phyloP scores from a whole-genome alignment of 495 filamentous ascomycete species.

The Aspergillus affinis region DNA sequence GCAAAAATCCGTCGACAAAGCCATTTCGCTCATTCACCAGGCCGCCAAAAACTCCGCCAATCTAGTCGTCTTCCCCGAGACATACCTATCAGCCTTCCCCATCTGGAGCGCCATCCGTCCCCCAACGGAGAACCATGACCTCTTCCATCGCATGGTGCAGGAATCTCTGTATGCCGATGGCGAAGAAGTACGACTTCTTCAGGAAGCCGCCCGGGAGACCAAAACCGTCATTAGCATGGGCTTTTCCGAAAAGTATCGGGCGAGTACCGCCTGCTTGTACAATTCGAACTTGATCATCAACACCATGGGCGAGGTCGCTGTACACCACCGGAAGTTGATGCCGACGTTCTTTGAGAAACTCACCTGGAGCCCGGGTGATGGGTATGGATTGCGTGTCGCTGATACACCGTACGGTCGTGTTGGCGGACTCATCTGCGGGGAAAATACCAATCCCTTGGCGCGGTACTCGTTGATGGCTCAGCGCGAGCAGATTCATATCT shows the following conservation, averaged over 20 bases:
- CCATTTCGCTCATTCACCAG: slow-evolving; percentile 35
- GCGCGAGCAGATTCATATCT: slow-evolving; percentile 29
- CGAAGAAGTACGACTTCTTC: slow-evolving; percentile 31
- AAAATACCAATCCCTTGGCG: slow-evolving; percentile 40
- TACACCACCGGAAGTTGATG: slow-evolving; percentile 39
- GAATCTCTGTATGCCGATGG: slow-evolving; percentile 35
- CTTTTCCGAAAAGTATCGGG: slow-evolving; percentile 30
- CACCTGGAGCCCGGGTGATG: slow-evolving; percentile 36
- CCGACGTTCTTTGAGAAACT: slow-evolving; percentile 42
- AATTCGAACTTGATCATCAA: slow-evolving; percentile 39
- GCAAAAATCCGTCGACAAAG: slow-evolving; percentile 36
- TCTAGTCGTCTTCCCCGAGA: slow-evolving; percentile 50
- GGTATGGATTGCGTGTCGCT: slow-evolving; percentile 28
- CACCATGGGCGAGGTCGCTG: slow-evolving; percentile 26
- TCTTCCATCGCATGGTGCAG: slow-evolving; percentile 27
- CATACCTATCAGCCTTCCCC: slow-evolving; percentile 38
- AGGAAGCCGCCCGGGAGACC: slow-evolving; percentile 20
- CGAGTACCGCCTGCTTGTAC: slow-evolving; percentile 33
- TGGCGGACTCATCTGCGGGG: slow-evolving; percentile 37
- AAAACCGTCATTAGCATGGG: slow-evolving; percentile 33
- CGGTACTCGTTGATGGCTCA: slow-evolving; percentile 28
- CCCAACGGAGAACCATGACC: slow-evolving; percentile 31
- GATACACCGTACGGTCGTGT: slow-evolving; percentile 26
- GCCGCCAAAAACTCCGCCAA: slow-evolving; percentile 43
- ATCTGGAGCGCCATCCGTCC: slow-evolving; percentile 33